Percentiles rank a stretch among this genome's conserved stretches.
phyloP scores from a whole-genome alignment of 768 basidiomycete species.

The Suillus cothurnatus region DNA sequence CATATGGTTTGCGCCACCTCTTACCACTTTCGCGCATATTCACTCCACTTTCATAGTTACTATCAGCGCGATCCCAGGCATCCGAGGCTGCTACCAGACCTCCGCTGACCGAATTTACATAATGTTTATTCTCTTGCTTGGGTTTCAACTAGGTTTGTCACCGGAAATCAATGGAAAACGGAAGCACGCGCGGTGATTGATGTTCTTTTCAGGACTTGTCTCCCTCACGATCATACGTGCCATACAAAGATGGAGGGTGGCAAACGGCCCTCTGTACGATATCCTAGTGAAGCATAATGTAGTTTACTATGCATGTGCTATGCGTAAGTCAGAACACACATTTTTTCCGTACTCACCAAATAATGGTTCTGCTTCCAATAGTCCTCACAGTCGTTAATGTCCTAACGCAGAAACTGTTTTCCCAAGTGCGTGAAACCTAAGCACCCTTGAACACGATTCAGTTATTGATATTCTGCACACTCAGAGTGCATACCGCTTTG shows the following conservation, averaged over 20 bases:
- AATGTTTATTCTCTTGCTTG: background rate
- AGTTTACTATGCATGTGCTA: background rate
- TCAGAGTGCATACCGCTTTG: background rate
- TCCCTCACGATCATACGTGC: background rate
- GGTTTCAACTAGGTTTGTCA: background rate
- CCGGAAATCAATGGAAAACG: background rate
- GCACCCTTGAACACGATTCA: background rate
- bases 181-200: background rate
- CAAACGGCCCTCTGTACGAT: background rate
- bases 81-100: background rate
- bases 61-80: background rate
- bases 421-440: background rate
- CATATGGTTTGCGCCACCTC: background rate
- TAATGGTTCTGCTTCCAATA: background rate
- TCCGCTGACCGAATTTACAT: too few relatives aligned
- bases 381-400: background rate
- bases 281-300: background rate
- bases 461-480: background rate
- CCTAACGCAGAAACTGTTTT: background rate
- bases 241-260: background rate
- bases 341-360: background rate
- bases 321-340: background rate
- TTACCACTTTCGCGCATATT: background rate
- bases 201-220: background rate
- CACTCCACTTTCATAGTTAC: background rate